A percentile compares a stretch with the other conserved stretches of the same genome.
Evolutionary conservation across 139 green algal species (phyloP).

Genomic region (Ettlia oleoabundans): DNA sequence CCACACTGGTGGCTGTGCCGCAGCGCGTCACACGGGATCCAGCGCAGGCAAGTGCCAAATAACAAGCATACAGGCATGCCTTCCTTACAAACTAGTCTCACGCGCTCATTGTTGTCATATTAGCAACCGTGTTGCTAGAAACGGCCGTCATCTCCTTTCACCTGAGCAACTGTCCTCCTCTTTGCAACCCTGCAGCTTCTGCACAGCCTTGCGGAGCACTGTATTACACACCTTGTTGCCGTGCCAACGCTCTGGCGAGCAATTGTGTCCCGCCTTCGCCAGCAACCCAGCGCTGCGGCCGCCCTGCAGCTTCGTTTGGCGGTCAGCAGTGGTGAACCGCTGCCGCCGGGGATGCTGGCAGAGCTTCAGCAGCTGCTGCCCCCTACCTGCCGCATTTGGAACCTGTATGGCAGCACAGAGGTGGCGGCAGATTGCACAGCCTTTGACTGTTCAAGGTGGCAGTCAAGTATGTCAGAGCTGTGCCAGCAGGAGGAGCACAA

Average conservation of each 20-base stretch:
- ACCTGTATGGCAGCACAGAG: conserved; percentile 72
- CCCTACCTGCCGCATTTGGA: conserved; percentile 45
- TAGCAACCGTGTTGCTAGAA: too few relatives aligned
- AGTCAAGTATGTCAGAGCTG: not conserved
- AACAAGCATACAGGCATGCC: too few relatives aligned
- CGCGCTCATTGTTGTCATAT: too few relatives aligned
- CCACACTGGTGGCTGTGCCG: conserved; percentile 27
- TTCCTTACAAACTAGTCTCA: too few relatives aligned
- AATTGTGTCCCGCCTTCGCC: conserved; percentile 25
- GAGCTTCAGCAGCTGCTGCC: conserved; percentile 49
- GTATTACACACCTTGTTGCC: conserved; percentile 61
- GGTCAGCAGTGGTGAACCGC: conserved; percentile 64
- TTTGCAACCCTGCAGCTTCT: conserved; percentile 47
- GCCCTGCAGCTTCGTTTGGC: conserved; percentile 45
- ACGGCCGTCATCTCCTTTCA: too few relatives aligned
- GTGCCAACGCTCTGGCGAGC: conserved; percentile 53
- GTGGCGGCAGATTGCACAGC: conserved; percentile 53
- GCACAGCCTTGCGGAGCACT: conserved; percentile 38
- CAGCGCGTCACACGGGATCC: not conserved
- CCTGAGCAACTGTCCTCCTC: not conserved
- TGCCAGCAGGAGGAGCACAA: not conserved
- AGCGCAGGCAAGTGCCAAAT: not conserved
- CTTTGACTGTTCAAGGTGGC: conserved; percentile 24
- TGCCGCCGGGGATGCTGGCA: conserved; percentile 40
- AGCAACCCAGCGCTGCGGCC: not conserved